Evolutionary conservation across 2,329 filamentous ascomycete genomes (phyloP).

Genomic region (Ophiostoma novo-ulmi): DNA sequence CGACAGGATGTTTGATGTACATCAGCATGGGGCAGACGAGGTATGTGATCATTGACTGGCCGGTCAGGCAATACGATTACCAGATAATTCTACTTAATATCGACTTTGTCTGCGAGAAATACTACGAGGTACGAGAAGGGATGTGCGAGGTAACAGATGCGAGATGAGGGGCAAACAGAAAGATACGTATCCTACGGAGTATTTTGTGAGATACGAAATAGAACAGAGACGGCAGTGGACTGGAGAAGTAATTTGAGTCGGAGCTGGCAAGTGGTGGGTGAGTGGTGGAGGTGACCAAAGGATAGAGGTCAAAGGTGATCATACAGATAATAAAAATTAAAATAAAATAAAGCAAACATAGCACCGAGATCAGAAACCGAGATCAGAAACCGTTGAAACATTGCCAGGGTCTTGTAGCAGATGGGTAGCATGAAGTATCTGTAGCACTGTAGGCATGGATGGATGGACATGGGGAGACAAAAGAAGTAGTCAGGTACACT

Average conservation of each 20-base stretch:
- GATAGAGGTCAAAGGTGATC: background rate
- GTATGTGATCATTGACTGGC: background rate
- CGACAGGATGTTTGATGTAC: background rate
- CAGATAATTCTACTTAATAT: background rate
- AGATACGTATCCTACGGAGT: background rate
- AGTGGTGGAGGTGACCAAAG: background rate
- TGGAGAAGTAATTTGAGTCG: background rate
- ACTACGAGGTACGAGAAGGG: too few species aligned
- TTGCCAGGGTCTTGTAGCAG: background rate
- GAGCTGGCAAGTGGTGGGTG: background rate
- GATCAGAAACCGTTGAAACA: conserved; percentile 9
- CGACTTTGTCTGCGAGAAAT: background rate
- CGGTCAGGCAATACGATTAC: background rate
- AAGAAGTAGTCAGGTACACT: background rate
- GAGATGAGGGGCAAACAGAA: background rate
- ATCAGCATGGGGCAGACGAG: background rate
- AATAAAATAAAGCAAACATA: background rate
- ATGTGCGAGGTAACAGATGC: background rate
- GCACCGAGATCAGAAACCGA: background rate
- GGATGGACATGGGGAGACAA: background rate
- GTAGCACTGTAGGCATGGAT: too few species aligned
- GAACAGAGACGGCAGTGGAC: background rate
- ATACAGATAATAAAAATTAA: background rate
- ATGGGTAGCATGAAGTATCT: background rate
- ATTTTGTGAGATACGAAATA: too few species aligned